Evolutionary conservation across 2,329 filamentous ascomycete species (phyloP).

Genomic region (Aureobasidium sp.): DNA sequence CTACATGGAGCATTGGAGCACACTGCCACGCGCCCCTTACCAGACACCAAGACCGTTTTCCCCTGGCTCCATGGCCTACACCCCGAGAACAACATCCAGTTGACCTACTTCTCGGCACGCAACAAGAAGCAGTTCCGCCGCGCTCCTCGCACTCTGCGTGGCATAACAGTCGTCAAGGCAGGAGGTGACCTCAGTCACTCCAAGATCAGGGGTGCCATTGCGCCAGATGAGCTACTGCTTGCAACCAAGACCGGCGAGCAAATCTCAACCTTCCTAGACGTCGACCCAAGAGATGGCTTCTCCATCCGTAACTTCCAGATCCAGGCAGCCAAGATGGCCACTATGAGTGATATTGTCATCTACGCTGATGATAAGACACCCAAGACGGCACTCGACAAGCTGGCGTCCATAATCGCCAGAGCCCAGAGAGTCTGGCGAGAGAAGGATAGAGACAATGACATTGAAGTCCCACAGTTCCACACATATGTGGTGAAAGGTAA

Average conservation of each 20-base stretch:
- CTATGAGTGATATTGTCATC: conserved; percentile 83
- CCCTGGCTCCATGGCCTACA: conserved; percentile 95
- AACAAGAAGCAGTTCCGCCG: conserved; percentile 56
- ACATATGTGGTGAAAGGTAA: conserved; percentile 66
- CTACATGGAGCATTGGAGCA: conserved; percentile 68
- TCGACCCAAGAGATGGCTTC: conserved; percentile 83
- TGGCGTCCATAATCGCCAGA: conserved; percentile 55
- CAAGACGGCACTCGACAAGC: conserved; percentile 55
- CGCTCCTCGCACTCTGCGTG: conserved; percentile 67
- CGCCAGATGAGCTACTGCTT: conserved; percentile 69
- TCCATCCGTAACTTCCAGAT: conserved; percentile 97
- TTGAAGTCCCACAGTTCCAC: conserved; percentile 49
- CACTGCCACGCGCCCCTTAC: conserved; percentile 68
- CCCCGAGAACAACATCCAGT: conserved; percentile 76
- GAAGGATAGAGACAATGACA: conserved; percentile 39
- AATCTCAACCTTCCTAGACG: conserved; percentile 61
- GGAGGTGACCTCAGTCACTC: conserved; percentile 66
- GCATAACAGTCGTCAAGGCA: conserved; percentile 79
- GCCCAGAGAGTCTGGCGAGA: conserved; percentile 71
- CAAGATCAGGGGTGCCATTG: conserved; percentile 78
- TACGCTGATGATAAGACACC: conserved; percentile 66
- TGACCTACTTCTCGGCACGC: conserved; percentile 78
- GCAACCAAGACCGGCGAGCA: conserved; percentile 32
- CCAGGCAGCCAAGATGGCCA: conserved; percentile 77
- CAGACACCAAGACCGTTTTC: conserved; percentile 78